Evolutionary conservation across 768 basidiomycete species (phyloP), one percentile per base, ranked within the genome.

Genomic region (Auricularia sp.): DNA sequence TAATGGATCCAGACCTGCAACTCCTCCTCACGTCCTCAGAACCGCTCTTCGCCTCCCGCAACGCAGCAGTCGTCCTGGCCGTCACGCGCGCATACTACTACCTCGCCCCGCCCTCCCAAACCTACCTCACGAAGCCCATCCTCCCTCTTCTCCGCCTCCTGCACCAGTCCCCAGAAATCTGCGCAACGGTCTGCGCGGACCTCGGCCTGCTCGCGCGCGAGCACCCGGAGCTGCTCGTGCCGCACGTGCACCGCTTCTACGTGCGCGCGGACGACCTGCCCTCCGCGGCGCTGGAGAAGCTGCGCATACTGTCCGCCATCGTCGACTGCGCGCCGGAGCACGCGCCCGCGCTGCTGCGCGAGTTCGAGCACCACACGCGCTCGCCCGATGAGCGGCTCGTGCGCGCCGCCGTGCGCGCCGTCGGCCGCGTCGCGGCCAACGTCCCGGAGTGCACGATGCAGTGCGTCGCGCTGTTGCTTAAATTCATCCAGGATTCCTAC

Each of bases 361-460:
- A 99, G 72, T 87, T 97, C 68, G 85, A 97, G 94, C 87, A 90
- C 66, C 95, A 89, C 70, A 82, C 87, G 1, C 87, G 90, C n/a
- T 90, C 92, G 70, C 76, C 82, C 0, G 84, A 94, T 63, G 89
- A 92, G 69, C 68, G 70, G 2, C 82, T 94, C 0, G 88, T 92
- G 0, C 79, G 82, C 14, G 86, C 85, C 36, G 83, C 94, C 0
- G 85, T 97, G 56, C 79, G 80, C 18, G 94, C 88, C 1, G 82
- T 98, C 63, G 96, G 95, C 11, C 81, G 78, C 67, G 88, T 88
- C 68, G 90, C 93, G 0, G 77, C 80, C 44, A 71, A 81, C 3
- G 80, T 91, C 45, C 89, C 93, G 0, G 85, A 88, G 29, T 83
- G 85, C 29, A 81, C 83, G 2, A 80, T 83, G 29, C 85, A 87